phyloP scores from a whole-genome alignment of 1,284 basidiomycete genomes.

The Golubevia pallescens region DNA sequence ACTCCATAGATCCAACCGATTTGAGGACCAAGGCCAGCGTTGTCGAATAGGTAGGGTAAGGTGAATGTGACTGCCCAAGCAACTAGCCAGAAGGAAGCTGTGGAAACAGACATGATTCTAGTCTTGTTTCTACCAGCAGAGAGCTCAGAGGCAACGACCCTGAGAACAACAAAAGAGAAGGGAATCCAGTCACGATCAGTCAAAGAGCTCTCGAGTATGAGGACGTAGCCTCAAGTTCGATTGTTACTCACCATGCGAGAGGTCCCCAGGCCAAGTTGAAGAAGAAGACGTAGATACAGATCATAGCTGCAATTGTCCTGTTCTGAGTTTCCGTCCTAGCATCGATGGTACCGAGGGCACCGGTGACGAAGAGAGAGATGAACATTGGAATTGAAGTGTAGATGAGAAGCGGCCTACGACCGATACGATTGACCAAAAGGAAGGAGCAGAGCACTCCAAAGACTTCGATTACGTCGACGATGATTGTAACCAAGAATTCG shows the following conservation, averaged over 20 bases:
- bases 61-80: slow-evolving; percentile 67
- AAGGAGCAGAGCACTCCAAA: slow-evolving; percentile 65
- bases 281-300: slow-evolving; percentile 66
- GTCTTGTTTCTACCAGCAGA: slow-evolving; percentile 66
- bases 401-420: slow-evolving; percentile 66
- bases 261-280: slow-evolving; percentile 68
- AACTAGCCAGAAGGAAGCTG: slow-evolving; percentile 67
- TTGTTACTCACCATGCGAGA: slow-evolving; percentile 57
- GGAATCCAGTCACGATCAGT: background rate
- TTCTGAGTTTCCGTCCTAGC: slow-evolving; percentile 31
- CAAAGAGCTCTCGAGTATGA: slow-evolving; percentile 12
- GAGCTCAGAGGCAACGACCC: slow-evolving; percentile 63
- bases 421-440: slow-evolving; percentile 66
- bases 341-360: slow-evolving; percentile 57
- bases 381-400: slow-evolving; percentile 66
- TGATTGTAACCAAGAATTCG: slow-evolving; percentile 66
- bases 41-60: slow-evolving; percentile 60
- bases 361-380: slow-evolving; percentile 65
- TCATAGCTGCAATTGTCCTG: slow-evolving; percentile 66
- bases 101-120: slow-evolving; percentile 67
- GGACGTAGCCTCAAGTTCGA: background rate
- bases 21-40: slow-evolving; percentile 65
- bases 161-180: background rate
- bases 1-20: slow-evolving; percentile 65
- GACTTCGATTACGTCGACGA: slow-evolving; percentile 64